Evolutionary conservation across 176 grass and related monocot genomes (phyloP).

Genomic region (Zoysia japonica): DNA sequence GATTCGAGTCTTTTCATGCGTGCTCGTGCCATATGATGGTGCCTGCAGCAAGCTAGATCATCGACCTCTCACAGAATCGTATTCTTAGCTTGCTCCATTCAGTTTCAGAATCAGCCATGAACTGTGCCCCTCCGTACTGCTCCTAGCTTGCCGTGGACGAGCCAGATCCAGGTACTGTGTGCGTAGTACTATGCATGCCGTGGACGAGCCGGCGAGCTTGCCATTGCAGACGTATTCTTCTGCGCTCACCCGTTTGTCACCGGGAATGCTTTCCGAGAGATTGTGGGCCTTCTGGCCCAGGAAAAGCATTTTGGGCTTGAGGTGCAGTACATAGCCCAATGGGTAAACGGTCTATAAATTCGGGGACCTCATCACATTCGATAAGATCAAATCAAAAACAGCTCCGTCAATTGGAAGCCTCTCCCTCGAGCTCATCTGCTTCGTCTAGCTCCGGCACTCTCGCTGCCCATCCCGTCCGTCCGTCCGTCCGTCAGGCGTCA

Average conservation of each 20-base stretch:
- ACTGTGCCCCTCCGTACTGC: too few species aligned
- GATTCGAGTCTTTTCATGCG: neutral
- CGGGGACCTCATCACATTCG: neutral
- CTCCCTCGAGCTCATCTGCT: neutral
- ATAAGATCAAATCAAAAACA: conserved; percentile 17
- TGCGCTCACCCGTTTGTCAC: too few species aligned
- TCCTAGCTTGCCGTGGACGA: neutral
- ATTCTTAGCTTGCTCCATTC: neutral
- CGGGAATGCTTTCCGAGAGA: too few species aligned
- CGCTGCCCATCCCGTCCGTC: conserved; percentile 11
- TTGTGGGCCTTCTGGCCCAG: too few species aligned
- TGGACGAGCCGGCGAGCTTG: neutral
- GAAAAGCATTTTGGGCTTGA: too few species aligned
- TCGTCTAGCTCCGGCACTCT: conserved; percentile 1
- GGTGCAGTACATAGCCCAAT: too few species aligned
- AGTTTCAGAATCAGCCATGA: too few species aligned
- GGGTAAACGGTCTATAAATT: conserved; percentile 31
- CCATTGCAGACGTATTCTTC: too few species aligned
- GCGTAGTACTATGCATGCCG: neutral
- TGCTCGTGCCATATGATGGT: neutral
- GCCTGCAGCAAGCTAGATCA: neutral
- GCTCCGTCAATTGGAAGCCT: neutral
- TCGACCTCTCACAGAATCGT: neutral
- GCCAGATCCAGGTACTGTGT: neutral
- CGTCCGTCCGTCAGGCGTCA: neutral